Evolutionary conservation across 257 asterid genomes (phyloP).

Genomic region (Avicennia marina): DNA sequence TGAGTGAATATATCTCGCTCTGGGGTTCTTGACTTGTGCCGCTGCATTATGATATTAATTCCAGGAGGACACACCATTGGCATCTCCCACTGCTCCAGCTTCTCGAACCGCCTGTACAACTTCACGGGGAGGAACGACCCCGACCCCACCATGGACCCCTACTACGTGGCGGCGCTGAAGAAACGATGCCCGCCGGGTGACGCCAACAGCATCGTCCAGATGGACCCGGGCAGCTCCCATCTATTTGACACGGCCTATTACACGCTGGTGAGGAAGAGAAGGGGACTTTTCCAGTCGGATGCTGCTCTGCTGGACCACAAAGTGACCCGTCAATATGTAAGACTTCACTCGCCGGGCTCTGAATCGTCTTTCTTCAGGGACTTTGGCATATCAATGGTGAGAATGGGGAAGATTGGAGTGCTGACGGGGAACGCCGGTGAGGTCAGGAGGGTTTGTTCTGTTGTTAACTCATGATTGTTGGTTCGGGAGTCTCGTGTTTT

Average conservation of each 20-base stretch:
- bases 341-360: no score
- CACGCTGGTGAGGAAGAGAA: constrained; percentile 9
- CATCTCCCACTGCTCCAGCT: constrained; percentile 35
- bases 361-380: constrained; percentile 30
- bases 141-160: constrained; percentile 45
- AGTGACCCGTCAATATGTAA: no score
- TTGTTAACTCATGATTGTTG: constrained; percentile 22
- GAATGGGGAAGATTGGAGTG: constrained; percentile 47
- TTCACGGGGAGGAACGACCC: constrained; percentile 45
- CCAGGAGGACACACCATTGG: constrained; percentile 61
- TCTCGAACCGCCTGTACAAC: constrained; percentile 42
- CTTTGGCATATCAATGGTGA: constrained; percentile 43
- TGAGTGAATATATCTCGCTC: no score
- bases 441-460: constrained; percentile 39
- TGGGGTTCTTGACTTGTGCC: no score
- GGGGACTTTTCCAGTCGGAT: constrained; percentile 43
- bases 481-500: neutral
- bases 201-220: constrained; percentile 24
- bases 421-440: constrained; percentile 49
- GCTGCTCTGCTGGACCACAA: no score
- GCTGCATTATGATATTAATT: constrained; percentile 42
- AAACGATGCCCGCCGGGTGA: constrained; percentile 26
- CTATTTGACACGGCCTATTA: constrained; percentile 34
- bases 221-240: constrained; percentile 45
- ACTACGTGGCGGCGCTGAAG: constrained; percentile 23